phyloP scores from a whole-genome alignment of 805 yeast species.

The Candida gorgasii region DNA sequence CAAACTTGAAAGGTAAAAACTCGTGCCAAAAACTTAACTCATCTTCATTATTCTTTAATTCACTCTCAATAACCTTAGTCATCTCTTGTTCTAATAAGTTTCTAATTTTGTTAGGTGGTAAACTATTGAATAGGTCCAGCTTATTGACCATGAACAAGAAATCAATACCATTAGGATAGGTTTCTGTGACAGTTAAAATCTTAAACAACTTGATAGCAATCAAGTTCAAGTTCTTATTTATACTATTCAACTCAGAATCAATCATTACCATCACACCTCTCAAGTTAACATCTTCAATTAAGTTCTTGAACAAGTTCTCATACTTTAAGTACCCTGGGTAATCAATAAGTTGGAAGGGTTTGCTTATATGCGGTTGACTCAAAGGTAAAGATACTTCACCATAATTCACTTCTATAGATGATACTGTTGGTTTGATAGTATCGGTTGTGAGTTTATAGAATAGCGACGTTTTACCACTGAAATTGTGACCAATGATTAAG shows the following conservation, averaged over 20 bases:
- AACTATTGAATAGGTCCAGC: constrained; percentile 78
- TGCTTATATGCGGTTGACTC: constrained; percentile 33
- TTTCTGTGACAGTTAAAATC: constrained; percentile 63
- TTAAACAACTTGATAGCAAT: constrained; percentile 62
- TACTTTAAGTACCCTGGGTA: constrained; percentile 89
- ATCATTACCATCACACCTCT: constrained; percentile 74
- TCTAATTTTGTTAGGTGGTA: constrained; percentile 64
- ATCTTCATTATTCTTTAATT: constrained; percentile 46
- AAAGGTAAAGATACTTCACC: constrained; percentile 33
- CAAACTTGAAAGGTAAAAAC: constrained; percentile 56
- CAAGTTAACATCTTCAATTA: constrained; percentile 45
- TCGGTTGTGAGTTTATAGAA: constrained; percentile 32
- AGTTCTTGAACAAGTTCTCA: constrained; percentile 54
- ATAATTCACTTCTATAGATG: constrained; percentile 40
- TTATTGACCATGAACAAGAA: constrained; percentile 81
- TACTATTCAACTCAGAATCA: constrained; percentile 65
- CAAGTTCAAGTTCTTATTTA: constrained; percentile 27
- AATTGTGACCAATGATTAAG: constrained; percentile 63
- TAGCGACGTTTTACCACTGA: constrained; percentile 66
- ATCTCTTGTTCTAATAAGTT: constrained; percentile 65
- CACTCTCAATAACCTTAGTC: constrained; percentile 49
- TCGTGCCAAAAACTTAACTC: constrained; percentile 40
- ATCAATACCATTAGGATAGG: constrained; percentile 67
- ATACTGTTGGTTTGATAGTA: constrained; percentile 28
- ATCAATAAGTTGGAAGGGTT: constrained; percentile 60